These are phyloP conservation scores for Trichoderma oligosporum DNA, from an alignment of 2,329 filamentous ascomycete genomes.

Conservation along the genomic window DNA sequence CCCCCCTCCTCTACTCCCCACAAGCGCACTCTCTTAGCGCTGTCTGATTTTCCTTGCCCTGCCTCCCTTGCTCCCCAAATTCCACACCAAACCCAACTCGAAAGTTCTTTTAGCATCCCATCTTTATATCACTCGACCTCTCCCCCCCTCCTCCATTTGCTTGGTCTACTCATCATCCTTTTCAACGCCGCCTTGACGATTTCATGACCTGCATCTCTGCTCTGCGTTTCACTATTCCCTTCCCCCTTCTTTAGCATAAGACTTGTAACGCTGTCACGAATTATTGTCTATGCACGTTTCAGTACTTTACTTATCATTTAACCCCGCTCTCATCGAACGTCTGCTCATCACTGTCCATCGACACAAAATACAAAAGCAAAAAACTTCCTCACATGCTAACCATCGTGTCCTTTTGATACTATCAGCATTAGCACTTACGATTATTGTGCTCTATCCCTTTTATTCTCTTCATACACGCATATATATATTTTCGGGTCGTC, in stretches of 20 bases:
- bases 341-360: slow-evolving; percentile 2
- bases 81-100: slow-evolving; percentile 5
- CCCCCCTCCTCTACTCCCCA: no score
- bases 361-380: slow-evolving; percentile 3
- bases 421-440: slow-evolving; percentile 17
- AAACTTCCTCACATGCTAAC: slow-evolving; percentile 12
- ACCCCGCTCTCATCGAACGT: slow-evolving; percentile 12
- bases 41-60: background rate
- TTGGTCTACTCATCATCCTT: slow-evolving; percentile 5
- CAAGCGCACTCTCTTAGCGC: slow-evolving; percentile 11
- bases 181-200: slow-evolving; percentile 15
- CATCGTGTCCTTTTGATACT: background rate
- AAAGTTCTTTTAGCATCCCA: background rate
- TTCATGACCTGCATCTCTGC: slow-evolving; percentile 17
- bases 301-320: background rate
- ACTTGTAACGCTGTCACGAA: slow-evolving; percentile 11
- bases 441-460: background rate
- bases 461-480: background rate
- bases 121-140: slow-evolving; percentile 14
- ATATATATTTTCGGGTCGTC: no score
- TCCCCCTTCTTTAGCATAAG: background rate
- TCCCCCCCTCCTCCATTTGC: slow-evolving; percentile 7
- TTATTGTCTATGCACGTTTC: slow-evolving; percentile 2
- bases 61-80: background rate
- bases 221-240: slow-evolving; percentile 13